Conservation (phyloP, 1,284 basidiomycete genomes). For the Cystobasidium pallidum region DNA sequence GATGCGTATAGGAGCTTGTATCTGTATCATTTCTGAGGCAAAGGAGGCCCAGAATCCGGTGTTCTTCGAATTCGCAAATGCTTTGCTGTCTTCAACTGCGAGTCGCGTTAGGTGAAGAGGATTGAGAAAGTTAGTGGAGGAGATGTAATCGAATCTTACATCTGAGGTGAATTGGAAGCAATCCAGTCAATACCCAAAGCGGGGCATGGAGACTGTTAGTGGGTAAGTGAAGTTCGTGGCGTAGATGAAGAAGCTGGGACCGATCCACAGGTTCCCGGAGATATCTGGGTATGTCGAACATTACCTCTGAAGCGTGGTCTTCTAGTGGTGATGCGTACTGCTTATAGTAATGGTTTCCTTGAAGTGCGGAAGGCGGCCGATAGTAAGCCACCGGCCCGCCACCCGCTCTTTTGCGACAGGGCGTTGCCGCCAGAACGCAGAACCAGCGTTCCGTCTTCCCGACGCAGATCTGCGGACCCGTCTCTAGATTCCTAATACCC, state of each 20-base stretch:
- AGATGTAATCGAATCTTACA: neutral
- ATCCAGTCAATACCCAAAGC: conserved; percentile 6
- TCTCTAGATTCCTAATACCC: no score
- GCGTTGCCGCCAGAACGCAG: no score
- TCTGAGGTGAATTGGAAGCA: conserved; percentile 1
- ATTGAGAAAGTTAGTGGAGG: neutral
- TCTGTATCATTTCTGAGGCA: neutral
- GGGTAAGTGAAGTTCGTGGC: neutral
- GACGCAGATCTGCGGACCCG: no score
- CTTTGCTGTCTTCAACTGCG: neutral
- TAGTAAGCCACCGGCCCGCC: no score
- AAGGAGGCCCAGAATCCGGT: conserved; percentile 3
- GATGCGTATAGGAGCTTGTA: neutral
- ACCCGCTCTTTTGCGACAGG: no score
- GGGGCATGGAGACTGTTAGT: conserved; percentile 6
- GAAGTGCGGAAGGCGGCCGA: no score
- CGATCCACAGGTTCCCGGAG: no score
- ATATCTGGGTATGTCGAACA: no score
- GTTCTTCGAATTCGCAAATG: neutral
- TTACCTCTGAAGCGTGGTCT: no score
- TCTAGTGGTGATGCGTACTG: no score
- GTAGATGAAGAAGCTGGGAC: neutral
- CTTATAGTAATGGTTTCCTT: no score
- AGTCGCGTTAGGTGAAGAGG: neutral
- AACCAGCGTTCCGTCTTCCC: no score